Evolutionary conservation across 108 stramenopile species (phyloP).

Genomic region (Skeletonema costatum): DNA sequence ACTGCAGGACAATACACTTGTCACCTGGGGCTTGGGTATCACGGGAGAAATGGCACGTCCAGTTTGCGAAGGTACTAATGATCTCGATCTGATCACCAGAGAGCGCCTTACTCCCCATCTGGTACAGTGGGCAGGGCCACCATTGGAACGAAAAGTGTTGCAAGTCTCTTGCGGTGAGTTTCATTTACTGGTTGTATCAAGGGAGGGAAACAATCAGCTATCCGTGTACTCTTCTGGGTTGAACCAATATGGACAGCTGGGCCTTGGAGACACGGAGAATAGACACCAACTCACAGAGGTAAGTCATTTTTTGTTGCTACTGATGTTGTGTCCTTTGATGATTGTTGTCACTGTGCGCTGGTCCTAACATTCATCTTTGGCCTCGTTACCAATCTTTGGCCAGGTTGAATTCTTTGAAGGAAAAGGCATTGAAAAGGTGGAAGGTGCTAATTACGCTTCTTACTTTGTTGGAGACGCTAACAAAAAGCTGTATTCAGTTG

Average conservation of each 20-base stretch:
- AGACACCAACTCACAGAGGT: slow-evolving; percentile 32
- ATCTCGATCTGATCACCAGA: slow-evolving; percentile 15
- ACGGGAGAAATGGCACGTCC: slow-evolving; percentile 38
- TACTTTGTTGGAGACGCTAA: slow-evolving; percentile 71
- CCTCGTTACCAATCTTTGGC: slow-evolving; percentile 40
- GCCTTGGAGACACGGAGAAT: slow-evolving; percentile 64
- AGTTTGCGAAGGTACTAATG: slow-evolving; percentile 25
- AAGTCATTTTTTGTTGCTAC: slow-evolving; percentile 1
- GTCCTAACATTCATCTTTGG: not conserved
- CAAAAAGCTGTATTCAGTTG: slow-evolving; percentile 68
- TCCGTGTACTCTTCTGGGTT: slow-evolving; percentile 78
- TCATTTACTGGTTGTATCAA: slow-evolving; percentile 83
- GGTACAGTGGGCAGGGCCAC: slow-evolving; percentile 29
- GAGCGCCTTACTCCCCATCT: slow-evolving; percentile 64
- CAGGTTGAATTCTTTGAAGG: slow-evolving; percentile 56
- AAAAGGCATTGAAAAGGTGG: slow-evolving; percentile 59
- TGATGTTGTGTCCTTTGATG: too few species aligned
- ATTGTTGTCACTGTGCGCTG: not conserved
- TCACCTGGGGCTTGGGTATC: slow-evolving; percentile 67
- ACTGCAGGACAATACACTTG: slow-evolving; percentile 55
- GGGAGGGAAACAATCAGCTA: slow-evolving; percentile 31
- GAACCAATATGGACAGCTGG: slow-evolving; percentile 94
- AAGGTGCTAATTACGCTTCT: slow-evolving; percentile 76
- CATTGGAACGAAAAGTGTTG: slow-evolving; percentile 37
- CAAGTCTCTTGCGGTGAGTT: slow-evolving; percentile 78